Percentiles rank a stretch among this genome's conserved stretches.
phyloP scores from a whole-genome alignment of 2,329 filamentous ascomycete species.

The Gaeumannomyces sp. region DNA sequence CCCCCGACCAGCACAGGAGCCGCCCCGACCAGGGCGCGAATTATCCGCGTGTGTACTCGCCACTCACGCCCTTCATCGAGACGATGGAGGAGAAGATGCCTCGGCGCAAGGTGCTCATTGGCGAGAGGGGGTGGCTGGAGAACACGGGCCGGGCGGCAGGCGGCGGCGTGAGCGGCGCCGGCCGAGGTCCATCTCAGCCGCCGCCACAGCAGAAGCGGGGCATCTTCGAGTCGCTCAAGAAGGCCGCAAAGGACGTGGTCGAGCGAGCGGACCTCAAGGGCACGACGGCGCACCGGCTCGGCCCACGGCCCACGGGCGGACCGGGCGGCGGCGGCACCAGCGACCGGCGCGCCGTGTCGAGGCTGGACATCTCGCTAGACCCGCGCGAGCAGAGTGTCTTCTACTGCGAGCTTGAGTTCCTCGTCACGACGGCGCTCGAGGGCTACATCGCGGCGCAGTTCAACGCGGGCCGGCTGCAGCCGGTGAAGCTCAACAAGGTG shows the following conservation, averaged over 20 bases:
- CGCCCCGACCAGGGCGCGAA: not conserved
- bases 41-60: constrained; percentile 30
- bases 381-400: constrained; percentile 52
- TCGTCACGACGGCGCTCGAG: constrained; percentile 44
- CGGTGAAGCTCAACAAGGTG: constrained; percentile 44
- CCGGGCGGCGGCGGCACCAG: not conserved
- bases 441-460: constrained; percentile 47
- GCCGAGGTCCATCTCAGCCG: not conserved
- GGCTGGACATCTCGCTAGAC: constrained; percentile 43
- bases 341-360: constrained; percentile 16
- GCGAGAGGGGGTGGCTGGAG: constrained; percentile 52
- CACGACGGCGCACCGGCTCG: constrained; percentile 3
- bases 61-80: constrained; percentile 36
- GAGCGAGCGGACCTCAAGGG: constrained; percentile 17
- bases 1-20: not conserved
- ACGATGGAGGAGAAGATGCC: constrained; percentile 24
- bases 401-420: constrained; percentile 53
- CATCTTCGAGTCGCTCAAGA: constrained; percentile 41
- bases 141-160: constrained; percentile 27
- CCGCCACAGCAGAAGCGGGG: constrained; percentile 27
- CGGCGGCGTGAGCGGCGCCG: not conserved
- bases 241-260: constrained; percentile 50
- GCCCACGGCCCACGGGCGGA: not conserved
- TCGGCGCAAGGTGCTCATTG: constrained; percentile 46
- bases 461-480: constrained; percentile 47